Evolutionary conservation across 2,329 filamentous ascomycete species (phyloP).

Genomic region (Xylaria arbuscula): DNA sequence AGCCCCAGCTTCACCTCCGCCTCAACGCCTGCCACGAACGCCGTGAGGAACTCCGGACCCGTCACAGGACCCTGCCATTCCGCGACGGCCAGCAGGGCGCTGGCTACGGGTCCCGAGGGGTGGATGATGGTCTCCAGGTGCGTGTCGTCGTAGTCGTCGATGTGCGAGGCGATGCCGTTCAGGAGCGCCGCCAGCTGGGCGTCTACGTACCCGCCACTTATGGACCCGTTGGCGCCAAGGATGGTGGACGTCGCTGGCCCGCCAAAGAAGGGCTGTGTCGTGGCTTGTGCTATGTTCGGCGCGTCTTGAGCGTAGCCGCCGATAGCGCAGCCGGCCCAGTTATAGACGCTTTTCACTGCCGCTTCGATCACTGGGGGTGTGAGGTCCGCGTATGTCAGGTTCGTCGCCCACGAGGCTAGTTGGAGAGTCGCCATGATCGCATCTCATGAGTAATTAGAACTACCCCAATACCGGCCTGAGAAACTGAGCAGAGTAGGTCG

Average conservation of each 20-base stretch:
- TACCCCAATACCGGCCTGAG: neutral
- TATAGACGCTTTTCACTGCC: conserved; percentile 62
- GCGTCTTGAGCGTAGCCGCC: conserved; percentile 62
- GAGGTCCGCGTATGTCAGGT: conserved; percentile 55
- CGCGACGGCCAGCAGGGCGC: conserved; percentile 60
- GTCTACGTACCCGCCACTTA: conserved; percentile 49
- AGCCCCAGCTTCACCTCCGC: conserved; percentile 63
- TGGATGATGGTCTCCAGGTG: conserved; percentile 68
- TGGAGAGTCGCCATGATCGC: conserved; percentile 58
- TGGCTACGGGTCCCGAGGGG: conserved; percentile 62
- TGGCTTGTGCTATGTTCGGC: conserved; percentile 51
- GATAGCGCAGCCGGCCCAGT: conserved; percentile 65
- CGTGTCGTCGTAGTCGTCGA: conserved; percentile 68
- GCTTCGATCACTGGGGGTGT: conserved; percentile 55
- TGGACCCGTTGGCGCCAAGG: conserved; percentile 48
- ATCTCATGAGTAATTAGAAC: neutral
- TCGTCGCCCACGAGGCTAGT: conserved; percentile 60
- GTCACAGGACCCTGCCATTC: conserved; percentile 55
- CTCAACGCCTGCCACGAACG: conserved; percentile 64
- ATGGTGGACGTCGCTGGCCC: conserved; percentile 50
- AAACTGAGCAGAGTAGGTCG: neutral
- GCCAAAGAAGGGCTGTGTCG: conserved; percentile 45
- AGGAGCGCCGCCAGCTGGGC: conserved; percentile 62
- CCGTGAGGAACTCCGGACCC: conserved; percentile 61
- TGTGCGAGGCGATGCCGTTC: conserved; percentile 66